Base-by-base conservation (phyloP, 495 filamentous ascomycete genomes). In the Neurospora hispaniola region DNA sequence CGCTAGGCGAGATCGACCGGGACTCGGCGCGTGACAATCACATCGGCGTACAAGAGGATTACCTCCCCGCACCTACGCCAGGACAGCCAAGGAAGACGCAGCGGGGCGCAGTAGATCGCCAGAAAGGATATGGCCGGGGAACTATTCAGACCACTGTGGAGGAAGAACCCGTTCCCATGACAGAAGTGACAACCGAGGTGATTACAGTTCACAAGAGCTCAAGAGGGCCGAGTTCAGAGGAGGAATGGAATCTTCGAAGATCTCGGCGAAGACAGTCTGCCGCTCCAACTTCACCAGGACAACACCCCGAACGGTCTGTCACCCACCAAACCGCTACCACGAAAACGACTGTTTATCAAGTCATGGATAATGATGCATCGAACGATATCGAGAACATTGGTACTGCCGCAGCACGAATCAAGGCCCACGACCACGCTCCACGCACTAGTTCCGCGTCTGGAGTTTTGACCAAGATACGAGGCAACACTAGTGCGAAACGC, bases 51-150 rank as follows among this genome's bases (percentile, higher is more conserved):
- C 87, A 89, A 74, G 93, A 94, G 70, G 93, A 96, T 73, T 92
- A 94, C 75, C 87, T 99, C 8, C 96, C 96, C 4, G 96, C 94
- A 0, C 96, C 96, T 11, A 99, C 96, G 7, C 96, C 96, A 0
- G 96, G 96, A 18, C 96, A 99, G 79, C 96, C 96, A 59, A 88
- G 96, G 48, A 99, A 99, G 85, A 91, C 90, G 0, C 90, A 90
- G 76, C 83, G 85, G 12, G 71, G 42, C 16, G 76, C 42, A 7
- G 66, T 71, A 11, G 85, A 86, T 69, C 85, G 85, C 35, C 85
- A 87, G 71, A 86, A 89, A 72, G 85, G 85, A 8, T 89, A 89
- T 73, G 77, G 77, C 69, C 85, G 86, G 27, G 80, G 75, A 71
- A 71, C 75, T n/a, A 75, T 78, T n/a, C 79, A 82, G 12, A 80